Percentiles rank a stretch among this genome's conserved stretches.
These are phyloP conservation scores for Phaffia rhodozyma DNA, from an alignment of 1,284 basidiomycete genomes.

Conservation along the genomic window DNA sequence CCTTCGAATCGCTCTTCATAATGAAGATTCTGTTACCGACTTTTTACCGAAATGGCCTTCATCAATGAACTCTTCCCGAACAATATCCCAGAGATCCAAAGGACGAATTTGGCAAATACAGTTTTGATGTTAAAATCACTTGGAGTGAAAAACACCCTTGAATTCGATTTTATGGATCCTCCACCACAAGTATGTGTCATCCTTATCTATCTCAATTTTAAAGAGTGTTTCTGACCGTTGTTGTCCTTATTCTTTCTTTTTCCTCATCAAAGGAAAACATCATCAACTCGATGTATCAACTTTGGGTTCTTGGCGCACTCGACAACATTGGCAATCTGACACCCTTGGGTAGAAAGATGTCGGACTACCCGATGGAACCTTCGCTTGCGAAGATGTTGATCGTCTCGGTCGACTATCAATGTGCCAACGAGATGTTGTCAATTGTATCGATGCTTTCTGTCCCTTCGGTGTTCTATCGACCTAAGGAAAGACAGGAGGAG, in stretches of 20 bases:
- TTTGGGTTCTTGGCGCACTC: slow-evolving; percentile 95
- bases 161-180: slow-evolving; percentile 98
- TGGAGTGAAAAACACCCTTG: slow-evolving; percentile 86
- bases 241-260: slow-evolving; percentile 3
- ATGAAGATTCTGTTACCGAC: slow-evolving; percentile 75
- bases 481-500: slow-evolving; percentile 90
- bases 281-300: slow-evolving; percentile 95
- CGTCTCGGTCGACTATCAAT: slow-evolving; percentile 82
- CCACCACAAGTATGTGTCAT: slow-evolving; percentile 44
- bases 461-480: slow-evolving; percentile 90
- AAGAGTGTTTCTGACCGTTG: neutral
- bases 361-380: slow-evolving; percentile 96
- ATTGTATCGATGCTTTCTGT: slow-evolving; percentile 99
- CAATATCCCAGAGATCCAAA: slow-evolving; percentile 95
- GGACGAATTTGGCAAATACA: slow-evolving; percentile 94
- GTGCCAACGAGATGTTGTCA: slow-evolving; percentile 90
- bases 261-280: slow-evolving; percentile 60
- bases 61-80: slow-evolving; percentile 91
- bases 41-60: slow-evolving; percentile 95
- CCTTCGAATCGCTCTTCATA: neutral
- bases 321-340: slow-evolving; percentile 98
- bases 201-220: neutral
- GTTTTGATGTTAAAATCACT: slow-evolving; percentile 89
- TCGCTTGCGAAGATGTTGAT: slow-evolving; percentile 98
- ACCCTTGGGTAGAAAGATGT: slow-evolving; percentile 85